Conservation (phyloP, 164 flowering plant species). For the Sextonia rubra region DNA sequence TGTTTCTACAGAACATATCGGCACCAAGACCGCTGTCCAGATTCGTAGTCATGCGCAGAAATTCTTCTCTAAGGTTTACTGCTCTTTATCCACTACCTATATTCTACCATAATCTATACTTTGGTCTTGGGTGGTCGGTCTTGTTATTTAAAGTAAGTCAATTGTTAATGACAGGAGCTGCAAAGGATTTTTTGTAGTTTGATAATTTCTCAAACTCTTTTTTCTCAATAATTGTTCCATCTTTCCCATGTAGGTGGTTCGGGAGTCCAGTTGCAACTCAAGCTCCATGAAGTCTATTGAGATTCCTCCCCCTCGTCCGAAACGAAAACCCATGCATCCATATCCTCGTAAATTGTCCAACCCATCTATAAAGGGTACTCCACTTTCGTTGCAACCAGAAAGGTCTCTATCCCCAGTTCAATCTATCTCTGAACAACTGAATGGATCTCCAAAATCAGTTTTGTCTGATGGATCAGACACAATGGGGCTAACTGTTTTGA, state of each 20-base stretch:
- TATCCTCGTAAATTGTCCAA: slow-evolving; percentile 67
- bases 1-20: slow-evolving; percentile 60
- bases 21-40: slow-evolving; percentile 87
- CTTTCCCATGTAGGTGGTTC: slow-evolving; percentile 39
- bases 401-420: slow-evolving; percentile 34
- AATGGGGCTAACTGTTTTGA: slow-evolving; percentile 31
- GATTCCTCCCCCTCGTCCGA: slow-evolving; percentile 91
- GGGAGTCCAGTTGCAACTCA: slow-evolving; percentile 38
- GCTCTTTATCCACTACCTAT: slow-evolving; percentile 15
- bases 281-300: slow-evolving; percentile 47
- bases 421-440: slow-evolving; percentile 37
- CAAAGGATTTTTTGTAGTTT: slow-evolving; percentile 17
- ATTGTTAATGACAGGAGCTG: slow-evolving; percentile 11
- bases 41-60: slow-evolving; percentile 96
- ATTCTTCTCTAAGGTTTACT: slow-evolving; percentile 78
- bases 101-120: slow-evolving; percentile 9
- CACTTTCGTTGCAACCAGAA: slow-evolving; percentile 15
- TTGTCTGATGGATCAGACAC: slow-evolving; percentile 50
- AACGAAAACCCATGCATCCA: slow-evolving; percentile 77
- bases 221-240: not conserved
- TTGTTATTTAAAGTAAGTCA: slow-evolving; percentile 21
- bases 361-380: slow-evolving; percentile 19
- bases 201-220: slow-evolving; percentile 7
- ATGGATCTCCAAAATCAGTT: slow-evolving; percentile 65
- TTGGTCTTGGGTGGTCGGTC: slow-evolving; percentile 1